phyloP scores from a whole-genome alignment of 768 basidiomycete species.

The Pleurotus ostreatus region DNA sequence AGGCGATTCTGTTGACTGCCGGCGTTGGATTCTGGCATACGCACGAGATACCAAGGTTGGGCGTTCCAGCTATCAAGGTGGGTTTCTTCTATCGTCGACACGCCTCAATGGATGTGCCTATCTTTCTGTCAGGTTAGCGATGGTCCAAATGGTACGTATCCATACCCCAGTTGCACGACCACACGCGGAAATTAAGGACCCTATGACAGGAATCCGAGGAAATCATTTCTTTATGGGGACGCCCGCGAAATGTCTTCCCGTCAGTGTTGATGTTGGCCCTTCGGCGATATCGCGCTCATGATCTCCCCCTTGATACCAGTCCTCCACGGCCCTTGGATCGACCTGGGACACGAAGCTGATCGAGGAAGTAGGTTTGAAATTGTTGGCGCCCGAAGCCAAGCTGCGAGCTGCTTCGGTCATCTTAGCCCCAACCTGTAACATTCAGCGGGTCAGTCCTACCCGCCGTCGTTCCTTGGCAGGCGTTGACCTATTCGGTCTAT shows the following conservation, averaged over 20 bases:
- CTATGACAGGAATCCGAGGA: constrained; percentile 38
- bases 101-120: background rate
- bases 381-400: constrained; percentile 72
- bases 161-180: background rate
- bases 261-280: constrained; percentile 12
- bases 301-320: constrained; percentile 23
- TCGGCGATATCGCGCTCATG: too few relatives aligned
- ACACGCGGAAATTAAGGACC: background rate
- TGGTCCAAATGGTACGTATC: constrained; percentile 63
- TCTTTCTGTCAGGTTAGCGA: constrained; percentile 71
- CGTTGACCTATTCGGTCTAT: too few relatives aligned
- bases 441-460: constrained; percentile 81
- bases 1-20: constrained; percentile 67
- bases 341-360: constrained; percentile 71
- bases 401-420: constrained; percentile 63
- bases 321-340: constrained; percentile 70
- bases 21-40: constrained; percentile 82
- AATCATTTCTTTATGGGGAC: constrained; percentile 80
- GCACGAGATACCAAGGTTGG: constrained; percentile 56
- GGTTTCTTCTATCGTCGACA: constrained; percentile 8
- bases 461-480: too few relatives aligned
- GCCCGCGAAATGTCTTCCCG: constrained; percentile 75
- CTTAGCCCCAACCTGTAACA: constrained; percentile 81
- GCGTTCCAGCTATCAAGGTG: constrained; percentile 70
- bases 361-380: constrained; percentile 53